Evolutionary conservation across 805 yeast species (phyloP).

Genomic region (Yamadazyma ubonensis): DNA sequence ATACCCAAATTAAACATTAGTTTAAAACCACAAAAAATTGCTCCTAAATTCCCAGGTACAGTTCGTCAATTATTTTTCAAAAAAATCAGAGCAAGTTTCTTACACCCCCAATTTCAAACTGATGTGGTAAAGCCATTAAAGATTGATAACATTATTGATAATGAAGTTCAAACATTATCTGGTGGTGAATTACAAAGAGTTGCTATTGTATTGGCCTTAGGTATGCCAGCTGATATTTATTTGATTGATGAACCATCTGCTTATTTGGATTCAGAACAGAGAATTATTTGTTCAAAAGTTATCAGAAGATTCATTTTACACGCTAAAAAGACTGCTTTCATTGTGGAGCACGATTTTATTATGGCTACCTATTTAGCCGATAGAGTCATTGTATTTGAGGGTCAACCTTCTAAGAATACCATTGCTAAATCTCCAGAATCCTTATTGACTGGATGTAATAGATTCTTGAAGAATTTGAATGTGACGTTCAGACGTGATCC

Average conservation of each 20-base stretch:
- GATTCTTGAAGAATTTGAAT: constrained; percentile 92
- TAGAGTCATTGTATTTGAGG: constrained; percentile 97
- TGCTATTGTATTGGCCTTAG: constrained; percentile 92
- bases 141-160: constrained; percentile 93
- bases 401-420: constrained; percentile 84
- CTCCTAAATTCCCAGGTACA: constrained; percentile 98
- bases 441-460: constrained; percentile 93
- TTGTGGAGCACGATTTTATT: constrained; percentile 99
- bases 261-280: constrained; percentile 98
- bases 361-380: constrained; percentile 99
- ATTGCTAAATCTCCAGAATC: constrained; percentile 88
- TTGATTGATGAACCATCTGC: constrained; percentile 99
- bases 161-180: constrained; percentile 94
- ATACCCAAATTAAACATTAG: constrained; percentile 89
- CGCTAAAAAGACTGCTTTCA: constrained; percentile 96
- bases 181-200: constrained; percentile 99
- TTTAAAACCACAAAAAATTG: constrained; percentile 99
- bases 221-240: constrained; percentile 93
- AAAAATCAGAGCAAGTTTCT: constrained; percentile 90
- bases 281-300: constrained; percentile 98
- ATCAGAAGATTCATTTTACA: constrained; percentile 95
- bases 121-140: constrained; percentile 95
- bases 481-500: constrained; percentile 99
- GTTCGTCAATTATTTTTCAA: constrained; percentile 97
- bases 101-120: constrained; percentile 96